Base-by-base conservation (phyloP, 2,329 filamentous ascomycete genomes). In the Oidium heveae region DNA sequence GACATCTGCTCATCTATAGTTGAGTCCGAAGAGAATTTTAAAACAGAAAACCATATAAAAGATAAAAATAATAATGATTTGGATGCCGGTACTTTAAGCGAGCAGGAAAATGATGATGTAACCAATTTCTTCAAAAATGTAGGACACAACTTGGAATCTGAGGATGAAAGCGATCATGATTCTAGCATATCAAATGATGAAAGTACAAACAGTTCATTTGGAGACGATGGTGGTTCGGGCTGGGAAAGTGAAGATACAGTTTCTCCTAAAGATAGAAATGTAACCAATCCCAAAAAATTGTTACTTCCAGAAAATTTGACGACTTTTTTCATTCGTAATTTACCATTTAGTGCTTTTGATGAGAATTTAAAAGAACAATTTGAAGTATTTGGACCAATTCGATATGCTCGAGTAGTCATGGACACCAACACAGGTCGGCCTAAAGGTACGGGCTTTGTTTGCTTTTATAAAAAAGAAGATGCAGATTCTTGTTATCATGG, bases 401-500 rank as follows among this genome's bases (percentile, higher is more conserved):
- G 88, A 39, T 98, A 96, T 66, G 91, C 89, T 5, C 77, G 93
- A 59, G 81, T 95, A 10, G 93, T 98, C 39, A 76, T 93, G 65
- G 89, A 98, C 65, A 81, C 75, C 50, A 77, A 79, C 24, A 94
- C 86, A 0, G 87, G 88, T 61, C 81, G 86, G 53, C 86, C 91
- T 1, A 86, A 84, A 51, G 91, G 91, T 28, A 96, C 89, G 34
- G 91, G 83, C 4, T 98, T 98, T 63, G 89, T 96, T 33, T 94
- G 86, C 69, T 98, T 98, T 69, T 82, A 81, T 68, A 80, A 82
- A 52, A 70, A 73, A 39, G 77, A 82, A 20, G 86, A 94, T 63
- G 85, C 82, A 59, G 79, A 81, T 64, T 67, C 72, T 20, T 96
- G 91, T 65, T 71, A 95, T 58, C 81, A 79, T 59, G 74, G 72